phyloP scores from a whole-genome alignment of 768 basidiomycete species.

The Clitopilus hobsonii region DNA sequence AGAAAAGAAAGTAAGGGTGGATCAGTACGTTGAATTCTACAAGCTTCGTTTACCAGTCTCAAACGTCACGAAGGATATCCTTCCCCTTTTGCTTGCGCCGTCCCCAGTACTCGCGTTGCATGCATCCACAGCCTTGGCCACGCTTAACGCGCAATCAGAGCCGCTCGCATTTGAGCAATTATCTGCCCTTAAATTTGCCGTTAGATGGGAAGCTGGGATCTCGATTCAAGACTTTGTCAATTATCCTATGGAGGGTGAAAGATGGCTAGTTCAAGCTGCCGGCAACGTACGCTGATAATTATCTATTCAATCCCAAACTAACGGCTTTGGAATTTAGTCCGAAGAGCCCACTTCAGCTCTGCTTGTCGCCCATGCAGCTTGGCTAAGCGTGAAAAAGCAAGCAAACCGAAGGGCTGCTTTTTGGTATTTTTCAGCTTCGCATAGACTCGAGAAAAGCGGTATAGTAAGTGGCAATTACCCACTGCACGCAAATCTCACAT shows the following conservation, averaged over 20 bases:
- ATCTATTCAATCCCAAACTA: too few relatives aligned
- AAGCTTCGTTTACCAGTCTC: constrained; percentile 2
- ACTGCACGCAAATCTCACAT: background rate
- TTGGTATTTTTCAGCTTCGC: constrained; percentile 78
- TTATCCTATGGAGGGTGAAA: constrained; percentile 63
- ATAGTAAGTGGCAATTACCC: constrained; percentile 48
- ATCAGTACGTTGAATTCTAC: constrained; percentile 48
- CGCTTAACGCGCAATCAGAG: constrained; percentile 41
- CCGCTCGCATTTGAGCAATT: constrained; percentile 60
- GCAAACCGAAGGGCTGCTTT: constrained; percentile 63
- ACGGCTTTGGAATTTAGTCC: constrained; percentile 23
- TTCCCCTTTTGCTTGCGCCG: constrained; percentile 68
- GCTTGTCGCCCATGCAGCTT: constrained; percentile 77
- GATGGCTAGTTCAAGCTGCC: constrained; percentile 85
- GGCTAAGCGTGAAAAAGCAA: constrained; percentile 55
- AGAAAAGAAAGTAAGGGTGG: constrained; percentile 87
- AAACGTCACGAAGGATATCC: constrained; percentile 58
- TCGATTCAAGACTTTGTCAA: constrained; percentile 51
- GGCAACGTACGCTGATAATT: constrained; percentile 54
- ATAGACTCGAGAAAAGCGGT: constrained; percentile 76
- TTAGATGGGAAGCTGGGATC: constrained; percentile 76
- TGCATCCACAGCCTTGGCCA: constrained; percentile 55
- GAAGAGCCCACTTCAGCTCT: constrained; percentile 80
- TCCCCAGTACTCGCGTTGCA: constrained; percentile 57
- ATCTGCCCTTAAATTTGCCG: constrained; percentile 61